These are phyloP conservation scores for Gypsophila paniculata DNA, from an alignment of 179 eudicot species.

Conservation along the genomic window DNA sequence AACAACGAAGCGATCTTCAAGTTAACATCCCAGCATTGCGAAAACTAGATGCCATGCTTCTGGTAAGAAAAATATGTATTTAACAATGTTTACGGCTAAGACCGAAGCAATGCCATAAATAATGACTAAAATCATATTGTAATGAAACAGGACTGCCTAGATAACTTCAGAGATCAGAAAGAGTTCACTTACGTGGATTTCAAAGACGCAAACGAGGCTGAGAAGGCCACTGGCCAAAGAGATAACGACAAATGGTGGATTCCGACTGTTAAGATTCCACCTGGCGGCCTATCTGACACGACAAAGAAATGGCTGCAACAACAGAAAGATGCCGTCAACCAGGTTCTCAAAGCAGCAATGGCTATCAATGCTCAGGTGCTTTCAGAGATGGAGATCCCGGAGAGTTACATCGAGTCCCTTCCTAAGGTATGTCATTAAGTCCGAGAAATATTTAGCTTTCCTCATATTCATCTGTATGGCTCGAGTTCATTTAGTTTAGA, in stretches of 20 bases:
- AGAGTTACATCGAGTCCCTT: conserved; percentile 75
- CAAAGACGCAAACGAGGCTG: conserved; percentile 51
- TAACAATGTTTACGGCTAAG: not conserved
- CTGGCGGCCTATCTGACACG: conserved; percentile 56
- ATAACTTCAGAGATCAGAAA: conserved; percentile 57
- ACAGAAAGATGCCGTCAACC: conserved; percentile 82
- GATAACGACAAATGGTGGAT: conserved; percentile 76
- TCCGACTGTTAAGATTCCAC: conserved; percentile 68
- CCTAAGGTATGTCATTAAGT: conserved; percentile 56
- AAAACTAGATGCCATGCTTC: conserved; percentile 82
- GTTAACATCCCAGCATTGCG: conserved; percentile 75
- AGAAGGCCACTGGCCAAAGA: conserved; percentile 43
- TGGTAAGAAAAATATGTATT: conserved; percentile 40
- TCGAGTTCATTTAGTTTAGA: not conserved
- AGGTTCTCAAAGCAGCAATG: conserved; percentile 91
- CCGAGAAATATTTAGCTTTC: not conserved
- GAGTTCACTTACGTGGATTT: conserved; percentile 68
- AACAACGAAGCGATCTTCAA: conserved; percentile 68
- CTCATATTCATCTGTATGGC: not conserved
- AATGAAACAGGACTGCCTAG: conserved; percentile 60
- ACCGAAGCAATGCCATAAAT: not conserved
- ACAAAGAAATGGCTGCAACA: conserved; percentile 63
- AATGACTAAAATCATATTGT: not conserved
- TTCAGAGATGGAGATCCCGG: conserved; percentile 87
- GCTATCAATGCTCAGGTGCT: conserved; percentile 82